phyloP scores from a whole-genome alignment of 164 flowering plant genomes.

The Brasenia schreberi region DNA sequence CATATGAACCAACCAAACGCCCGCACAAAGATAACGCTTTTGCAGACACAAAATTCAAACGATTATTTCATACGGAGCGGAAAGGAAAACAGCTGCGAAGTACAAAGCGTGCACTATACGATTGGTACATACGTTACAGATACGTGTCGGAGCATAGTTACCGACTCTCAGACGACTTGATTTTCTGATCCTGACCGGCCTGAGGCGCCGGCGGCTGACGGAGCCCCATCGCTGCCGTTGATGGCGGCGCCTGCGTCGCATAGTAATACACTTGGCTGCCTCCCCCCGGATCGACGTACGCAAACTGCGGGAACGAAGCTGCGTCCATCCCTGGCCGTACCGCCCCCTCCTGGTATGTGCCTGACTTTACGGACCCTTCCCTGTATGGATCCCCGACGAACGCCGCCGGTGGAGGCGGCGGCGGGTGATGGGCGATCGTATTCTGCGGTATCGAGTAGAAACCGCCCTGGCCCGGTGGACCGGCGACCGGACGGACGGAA shows the following conservation, averaged over 20 bases:
- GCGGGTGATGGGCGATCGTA: conserved; percentile 4
- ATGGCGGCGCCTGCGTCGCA: conserved; percentile 23
- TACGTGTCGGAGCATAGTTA: no score
- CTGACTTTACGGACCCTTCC: conserved; percentile 17
- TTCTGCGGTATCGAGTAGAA: conserved; percentile 42
- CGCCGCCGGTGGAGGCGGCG: conserved; percentile 10
- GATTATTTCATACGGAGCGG: no score
- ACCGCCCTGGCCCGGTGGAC: conserved; percentile 26
- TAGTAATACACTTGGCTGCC: conserved; percentile 64
- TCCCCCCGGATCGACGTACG: conserved; percentile 30
- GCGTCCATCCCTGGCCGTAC: conserved; percentile 6
- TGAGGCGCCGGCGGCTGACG: neutral
- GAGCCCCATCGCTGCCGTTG: conserved; percentile 15
- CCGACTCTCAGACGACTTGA: neutral
- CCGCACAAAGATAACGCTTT: no score
- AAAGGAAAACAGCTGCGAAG: no score
- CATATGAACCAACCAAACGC: no score
- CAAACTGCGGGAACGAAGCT: conserved; percentile 26
- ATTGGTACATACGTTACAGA: no score
- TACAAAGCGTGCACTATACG: no score
- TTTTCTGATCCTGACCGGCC: neutral
- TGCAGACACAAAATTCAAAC: no score
- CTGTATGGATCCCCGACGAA: conserved; percentile 16
- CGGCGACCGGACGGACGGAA: conserved; percentile 22
- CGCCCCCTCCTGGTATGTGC: conserved; percentile 1